phyloP scores from a whole-genome alignment of 495 filamentous ascomycete species.

The Polyplosphaeria fusca region DNA sequence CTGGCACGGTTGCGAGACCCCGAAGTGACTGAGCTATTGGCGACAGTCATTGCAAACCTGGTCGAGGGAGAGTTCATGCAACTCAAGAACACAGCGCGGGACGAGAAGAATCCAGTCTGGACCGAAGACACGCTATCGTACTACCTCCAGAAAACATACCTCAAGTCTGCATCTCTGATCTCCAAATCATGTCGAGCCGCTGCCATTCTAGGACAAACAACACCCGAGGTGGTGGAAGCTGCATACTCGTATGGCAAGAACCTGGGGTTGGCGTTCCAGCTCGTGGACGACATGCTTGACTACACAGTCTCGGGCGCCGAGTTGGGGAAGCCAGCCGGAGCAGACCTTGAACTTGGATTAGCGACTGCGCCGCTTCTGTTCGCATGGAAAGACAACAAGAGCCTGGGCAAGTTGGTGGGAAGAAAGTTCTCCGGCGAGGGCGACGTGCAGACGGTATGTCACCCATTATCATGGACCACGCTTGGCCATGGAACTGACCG shows the following conservation, averaged over 20 bases:
- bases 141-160: constrained; percentile 98
- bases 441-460: constrained; percentile 71
- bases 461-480: not conserved
- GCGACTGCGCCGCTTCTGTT: constrained; percentile 95
- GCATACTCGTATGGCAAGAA: constrained; percentile 91
- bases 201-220: constrained; percentile 75
- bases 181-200: constrained; percentile 91
- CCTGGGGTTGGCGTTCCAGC: constrained; percentile 88
- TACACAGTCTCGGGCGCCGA: constrained; percentile 82
- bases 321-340: constrained; percentile 90
- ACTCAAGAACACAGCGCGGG: constrained; percentile 87
- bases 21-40: constrained; percentile 89
- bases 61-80: constrained; percentile 99
- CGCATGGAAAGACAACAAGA: constrained; percentile 86
- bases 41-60: constrained; percentile 93
- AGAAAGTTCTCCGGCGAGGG: constrained; percentile 82
- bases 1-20: constrained; percentile 85
- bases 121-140: constrained; percentile 84
- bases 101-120: constrained; percentile 77
- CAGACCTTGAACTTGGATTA: constrained; percentile 87
- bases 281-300: constrained; percentile 98
- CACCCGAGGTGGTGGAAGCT: constrained; percentile 78
- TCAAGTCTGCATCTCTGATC: constrained; percentile 93
- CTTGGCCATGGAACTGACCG: constrained; percentile 15
- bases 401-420: constrained; percentile 83